Base-by-base conservation (phyloP, 306 rosid genomes). In the Quercus aquifolioides region DNA sequence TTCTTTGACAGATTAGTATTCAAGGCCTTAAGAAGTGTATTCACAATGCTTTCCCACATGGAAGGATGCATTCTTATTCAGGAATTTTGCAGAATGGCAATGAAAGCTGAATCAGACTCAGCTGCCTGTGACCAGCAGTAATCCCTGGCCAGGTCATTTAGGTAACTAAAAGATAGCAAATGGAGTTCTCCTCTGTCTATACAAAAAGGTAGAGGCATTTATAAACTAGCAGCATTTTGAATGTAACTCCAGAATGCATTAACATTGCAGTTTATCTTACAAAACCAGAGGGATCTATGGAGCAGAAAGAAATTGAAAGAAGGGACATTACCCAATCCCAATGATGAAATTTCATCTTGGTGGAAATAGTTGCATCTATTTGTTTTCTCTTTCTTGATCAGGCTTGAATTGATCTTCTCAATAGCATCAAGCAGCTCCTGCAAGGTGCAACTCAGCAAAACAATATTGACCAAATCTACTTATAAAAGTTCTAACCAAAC, bases 371-470 rank as follows among this genome's bases (percentile, higher is more conserved):
- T 78, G 73, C 86, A 56, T 81, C 87, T 88, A 20, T 69, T 77
- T 15, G 85, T 78, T 69, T 85, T 87, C 83, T 82, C 82, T 69
- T 86, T 88, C 85, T 82, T 83, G 79, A 81, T 84, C 76, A 90
- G 88, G 84, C 88, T 78, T 68, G 94, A 85, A 78, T 91, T 95
- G 76, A 95, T 89, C 88, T 95, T 95, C 78, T 92, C 95, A 74
- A 88, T 97, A 63, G 99, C 97, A 18, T 74, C 85, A 71, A 91
- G 85, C 68, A 95, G 84, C 77, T 92, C 98, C 98, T 92, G 79
- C 15, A 23, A 80, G 78, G 59, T 72, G 58, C 33, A 71, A 35
- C 81, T 52, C 74, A 65, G 59, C 78, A 76, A 49, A 67, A 69
- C 67, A 54, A 77, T 10, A 62, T 23, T 4, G 52, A 9, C 5